Evolutionary conservation across 2,329 filamentous ascomycete species (phyloP), one percentile per base, ranked within the genome.

Genomic region (Metarhizium sp.): DNA sequence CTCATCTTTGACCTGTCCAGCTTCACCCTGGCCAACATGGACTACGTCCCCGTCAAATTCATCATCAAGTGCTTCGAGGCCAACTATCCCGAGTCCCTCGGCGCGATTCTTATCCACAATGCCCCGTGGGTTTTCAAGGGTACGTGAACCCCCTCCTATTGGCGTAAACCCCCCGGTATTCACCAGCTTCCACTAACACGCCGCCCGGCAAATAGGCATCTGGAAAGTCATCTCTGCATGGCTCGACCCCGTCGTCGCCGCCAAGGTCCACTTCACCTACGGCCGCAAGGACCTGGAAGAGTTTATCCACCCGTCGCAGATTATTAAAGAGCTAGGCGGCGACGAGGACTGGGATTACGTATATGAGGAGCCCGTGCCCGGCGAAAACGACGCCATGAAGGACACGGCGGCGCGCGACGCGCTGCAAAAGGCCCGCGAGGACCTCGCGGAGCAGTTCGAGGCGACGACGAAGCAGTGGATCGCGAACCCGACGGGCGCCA

Each of bases 61-160:
- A 86, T 90, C 74, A 87, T 90, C 69, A 87, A 88, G 62, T 86
- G 85, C 64, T 88, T 90, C 62, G 87, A 90, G 71, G 86, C 87
- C 51, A 87, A 89, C 64, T 90, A 90, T 63, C 87, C 87, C 2
- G 87, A 90, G 66, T 87, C 82, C 0, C 74, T 90, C 2, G 86
- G 85, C 42, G 73, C 79, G 1, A 84, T 90, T 4, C 79, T 89
- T 46, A 84, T 90, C 49, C 87, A 90, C 73, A 88, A 89, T 66
- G 80, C 86, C 0, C 87, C 87, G 3, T 90, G 86, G 81, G 74
- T 90, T 50, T 90, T 90, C 72, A 74, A 71, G 61, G 66, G 68
- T 70, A 54, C 52, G 63, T 36, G 3, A 7, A 8, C 1, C 45
- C n/a, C 16, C 25, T 8, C 16, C 30, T 43, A 2, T n/a, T n/a